A percentile compares a stretch with the other conserved stretches of the same genome.
Evolutionary conservation across 2,329 filamentous ascomycete species (phyloP).

Genomic region (Microascus cirrosus): DNA sequence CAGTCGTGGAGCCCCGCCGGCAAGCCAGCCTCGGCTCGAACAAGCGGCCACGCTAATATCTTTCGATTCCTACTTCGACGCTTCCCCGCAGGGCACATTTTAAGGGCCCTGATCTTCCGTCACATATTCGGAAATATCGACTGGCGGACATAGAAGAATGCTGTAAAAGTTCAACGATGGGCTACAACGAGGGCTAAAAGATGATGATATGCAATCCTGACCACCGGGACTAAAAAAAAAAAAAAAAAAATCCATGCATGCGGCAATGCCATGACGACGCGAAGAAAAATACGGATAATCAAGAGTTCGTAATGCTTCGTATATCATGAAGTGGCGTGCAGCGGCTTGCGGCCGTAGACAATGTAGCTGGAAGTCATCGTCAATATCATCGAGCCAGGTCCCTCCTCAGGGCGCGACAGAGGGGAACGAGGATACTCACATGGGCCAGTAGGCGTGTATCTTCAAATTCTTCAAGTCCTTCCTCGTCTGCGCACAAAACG

Average conservation of each 20-base stretch:
- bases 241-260: no score
- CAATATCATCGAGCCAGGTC: not conserved
- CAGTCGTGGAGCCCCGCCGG: no score
- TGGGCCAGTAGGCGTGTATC: slow-evolving; percentile 19
- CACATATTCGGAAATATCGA: no score
- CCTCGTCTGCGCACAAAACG: slow-evolving; percentile 15
- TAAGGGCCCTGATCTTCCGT: not conserved
- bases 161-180: no score
- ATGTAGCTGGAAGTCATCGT: not conserved
- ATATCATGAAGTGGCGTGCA: not conserved
- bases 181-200: no score
- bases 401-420: not conserved
- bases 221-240: no score
- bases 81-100: not conserved
- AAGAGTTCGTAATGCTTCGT: not conserved
- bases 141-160: no score
- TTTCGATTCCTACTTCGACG: not conserved
- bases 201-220: no score
- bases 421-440: not conserved
- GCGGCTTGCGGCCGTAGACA: not conserved
- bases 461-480: slow-evolving; percentile 15
- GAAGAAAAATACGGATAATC: no score
- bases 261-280: not conserved
- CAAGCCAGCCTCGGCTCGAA: no score
- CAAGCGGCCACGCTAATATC: no score